These are phyloP conservation scores for Sanghuangporus baumii DNA, from an alignment of 1,284 basidiomycete species.

Conservation along the genomic window DNA sequence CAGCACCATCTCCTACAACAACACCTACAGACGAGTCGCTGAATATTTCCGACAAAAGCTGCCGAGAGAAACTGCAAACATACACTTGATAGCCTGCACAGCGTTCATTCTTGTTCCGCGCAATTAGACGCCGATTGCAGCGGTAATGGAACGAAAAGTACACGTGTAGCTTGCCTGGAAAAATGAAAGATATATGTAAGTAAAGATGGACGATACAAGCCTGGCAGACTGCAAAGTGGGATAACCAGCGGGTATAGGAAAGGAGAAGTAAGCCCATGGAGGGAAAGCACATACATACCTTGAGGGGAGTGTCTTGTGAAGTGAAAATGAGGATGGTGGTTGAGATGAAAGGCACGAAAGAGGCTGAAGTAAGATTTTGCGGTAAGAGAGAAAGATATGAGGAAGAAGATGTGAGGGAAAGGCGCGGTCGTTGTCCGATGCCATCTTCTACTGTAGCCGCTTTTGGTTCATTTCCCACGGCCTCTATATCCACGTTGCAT, in stretches of 20 bases:
- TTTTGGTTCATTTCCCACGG: not conserved
- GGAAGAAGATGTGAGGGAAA: not conserved
- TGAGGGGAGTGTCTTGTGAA: not conserved
- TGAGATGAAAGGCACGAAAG: not conserved
- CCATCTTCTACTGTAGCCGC: conserved; percentile 1
- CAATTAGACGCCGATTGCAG: conserved; percentile 4
- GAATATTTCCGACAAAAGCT: conserved; percentile 19
- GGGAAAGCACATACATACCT: not conserved
- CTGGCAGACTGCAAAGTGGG: conserved; percentile 1
- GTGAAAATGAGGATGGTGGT: not conserved
- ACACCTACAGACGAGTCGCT: conserved; percentile 60
- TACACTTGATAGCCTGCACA: conserved; percentile 71
- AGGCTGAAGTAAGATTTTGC: not conserved
- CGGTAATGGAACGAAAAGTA: not conserved
- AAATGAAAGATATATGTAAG: not conserved
- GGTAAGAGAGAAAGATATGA: conserved; percentile 6
- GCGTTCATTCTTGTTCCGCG: conserved; percentile 36
- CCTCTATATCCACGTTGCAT: not conserved
- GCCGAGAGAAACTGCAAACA: conserved; percentile 22
- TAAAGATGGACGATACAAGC: conserved; percentile 1
- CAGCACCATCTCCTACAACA: conserved; percentile 98
- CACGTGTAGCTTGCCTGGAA: conserved; percentile 1
- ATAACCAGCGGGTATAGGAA: not conserved
- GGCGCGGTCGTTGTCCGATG: conserved; percentile 7
- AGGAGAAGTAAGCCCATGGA: not conserved